Evolutionary conservation across 2,329 filamentous ascomycete genomes (phyloP).

Genomic region (Colletotrichum spinosum): DNA sequence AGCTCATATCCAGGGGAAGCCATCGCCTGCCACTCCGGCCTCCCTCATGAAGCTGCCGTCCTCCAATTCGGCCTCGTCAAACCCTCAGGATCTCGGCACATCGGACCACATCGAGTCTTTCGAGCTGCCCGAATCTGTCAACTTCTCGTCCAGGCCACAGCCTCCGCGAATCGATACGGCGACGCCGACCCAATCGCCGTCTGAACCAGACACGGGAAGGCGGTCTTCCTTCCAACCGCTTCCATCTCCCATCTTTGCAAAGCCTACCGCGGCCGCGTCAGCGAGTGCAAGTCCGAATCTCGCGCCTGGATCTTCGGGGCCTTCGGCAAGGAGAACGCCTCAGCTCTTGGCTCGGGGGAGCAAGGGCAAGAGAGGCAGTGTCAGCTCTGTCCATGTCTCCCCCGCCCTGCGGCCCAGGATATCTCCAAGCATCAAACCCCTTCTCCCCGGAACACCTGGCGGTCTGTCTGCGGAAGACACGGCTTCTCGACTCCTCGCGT

Average conservation of each 20-base stretch:
- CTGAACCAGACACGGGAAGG: constrained; percentile 58
- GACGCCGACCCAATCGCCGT: constrained; percentile 55
- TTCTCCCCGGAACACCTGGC: constrained; percentile 73
- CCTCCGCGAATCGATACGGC: constrained; percentile 64
- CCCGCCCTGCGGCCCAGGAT: constrained; percentile 90
- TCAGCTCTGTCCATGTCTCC: constrained; percentile 80
- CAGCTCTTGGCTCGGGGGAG: constrained; percentile 66
- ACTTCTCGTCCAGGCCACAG: constrained; percentile 57
- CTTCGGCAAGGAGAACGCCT: constrained; percentile 64
- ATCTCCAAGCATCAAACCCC: constrained; percentile 92
- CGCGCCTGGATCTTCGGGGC: constrained; percentile 61
- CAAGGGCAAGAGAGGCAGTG: constrained; percentile 76
- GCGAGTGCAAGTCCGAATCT: constrained; percentile 76
- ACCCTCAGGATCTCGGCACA: constrained; percentile 51
- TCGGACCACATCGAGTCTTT: constrained; percentile 68
- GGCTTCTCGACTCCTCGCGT: constrained; percentile 81
- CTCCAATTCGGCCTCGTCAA: constrained; percentile 55
- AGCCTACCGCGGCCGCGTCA: constrained; percentile 56
- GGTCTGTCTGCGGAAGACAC: constrained; percentile 68
- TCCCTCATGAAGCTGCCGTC: constrained; percentile 84
- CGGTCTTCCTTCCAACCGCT: constrained; percentile 62
- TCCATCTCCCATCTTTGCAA: constrained; percentile 60
- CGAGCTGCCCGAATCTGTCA: constrained; percentile 79
- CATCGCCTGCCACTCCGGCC: constrained; percentile 83
- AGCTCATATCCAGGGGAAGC: constrained; percentile 51